Base-by-base conservation (phyloP, 306 rosid species). In the Clitoria ternatea region DNA sequence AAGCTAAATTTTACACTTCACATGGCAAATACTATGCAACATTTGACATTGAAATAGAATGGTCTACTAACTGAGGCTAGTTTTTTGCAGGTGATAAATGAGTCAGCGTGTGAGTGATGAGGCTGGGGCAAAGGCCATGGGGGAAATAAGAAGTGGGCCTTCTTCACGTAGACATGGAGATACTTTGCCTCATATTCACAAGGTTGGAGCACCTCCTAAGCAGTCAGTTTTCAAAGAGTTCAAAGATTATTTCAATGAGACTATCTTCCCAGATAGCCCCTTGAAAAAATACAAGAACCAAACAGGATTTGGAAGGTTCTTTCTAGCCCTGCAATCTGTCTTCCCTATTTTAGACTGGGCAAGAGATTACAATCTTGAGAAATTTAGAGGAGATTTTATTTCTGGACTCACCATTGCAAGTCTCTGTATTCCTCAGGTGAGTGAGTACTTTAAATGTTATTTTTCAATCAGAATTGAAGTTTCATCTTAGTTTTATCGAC, bases 361-460 rank as follows among this genome's bases (percentile, higher is more conserved):
- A 7, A 80, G 83, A 42, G 69, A 47, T 24, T 91, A 91, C 24
- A 54, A 14, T 15, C 63, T 87, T n/a, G 0, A 19, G 4, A 85
- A 81, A 36, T 82, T 91, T 66, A 85, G 36, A 71, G 97, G 83
- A 39, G 89, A 85, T 73, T 26, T 85, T 3, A n/a, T 82, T 33
- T 9, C 89, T 37, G 89, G 89, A 36, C 85, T 91, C 1, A 91
- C 97, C 75, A 83, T 89, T 83, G 97, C 96, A 19, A 88, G 96
- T 66, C 89, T 91, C 1, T 87, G 92, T 22, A 85, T 91, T 66
- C 97, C 97, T 69, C 97, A 90, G 89, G 96, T 89, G 0, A 32
- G 2, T 11, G 15, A 2, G 14, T 3, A 65, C 15, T 33, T 20
- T n/a, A n/a, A n/a, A n/a, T n/a, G n/a, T n/a, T n/a, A n/a, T n/a